Percentiles rank a stretch among this genome's conserved stretches.
phyloP scores from a whole-genome alignment of 2,329 filamentous ascomycete species.

The Pezicula radicicola region DNA sequence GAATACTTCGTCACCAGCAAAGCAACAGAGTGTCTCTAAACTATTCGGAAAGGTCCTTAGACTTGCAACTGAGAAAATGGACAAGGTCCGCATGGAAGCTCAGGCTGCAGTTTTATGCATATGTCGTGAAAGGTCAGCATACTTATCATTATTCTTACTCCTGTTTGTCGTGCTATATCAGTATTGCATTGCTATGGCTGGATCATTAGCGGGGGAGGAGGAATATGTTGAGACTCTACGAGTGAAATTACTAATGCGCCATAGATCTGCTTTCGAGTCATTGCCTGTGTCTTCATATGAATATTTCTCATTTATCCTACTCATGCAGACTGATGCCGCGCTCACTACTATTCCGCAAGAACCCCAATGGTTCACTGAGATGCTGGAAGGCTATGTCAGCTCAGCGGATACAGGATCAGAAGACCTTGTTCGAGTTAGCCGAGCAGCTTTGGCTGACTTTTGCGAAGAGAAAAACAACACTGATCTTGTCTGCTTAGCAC shows the following conservation, averaged over 20 bases:
- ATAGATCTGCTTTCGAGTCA: slow-evolving; percentile 1
- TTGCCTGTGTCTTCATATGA: slow-evolving; percentile 8
- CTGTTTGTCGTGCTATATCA: background rate
- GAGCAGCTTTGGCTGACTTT: slow-evolving; percentile 59
- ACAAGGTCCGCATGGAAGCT: slow-evolving; percentile 73
- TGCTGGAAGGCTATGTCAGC: slow-evolving; percentile 67
- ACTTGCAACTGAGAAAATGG: slow-evolving; percentile 83
- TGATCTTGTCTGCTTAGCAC: slow-evolving; percentile 43
- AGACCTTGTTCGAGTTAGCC: slow-evolving; percentile 66
- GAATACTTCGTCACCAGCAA: slow-evolving; percentile 1
- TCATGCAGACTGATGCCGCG: slow-evolving; percentile 14
- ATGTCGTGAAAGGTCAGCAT: slow-evolving; percentile 38
- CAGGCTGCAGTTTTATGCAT: slow-evolving; percentile 49
- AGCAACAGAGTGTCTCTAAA: slow-evolving; percentile 2
- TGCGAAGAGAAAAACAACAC: slow-evolving; percentile 32
- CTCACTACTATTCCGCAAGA: slow-evolving; percentile 24
- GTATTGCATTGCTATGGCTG: no score
- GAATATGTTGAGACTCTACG: no score
- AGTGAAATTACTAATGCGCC: background rate
- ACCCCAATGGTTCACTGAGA: slow-evolving; percentile 42
- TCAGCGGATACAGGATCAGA: slow-evolving; percentile 79
- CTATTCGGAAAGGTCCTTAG: slow-evolving; percentile 44
- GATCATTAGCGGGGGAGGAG: no score
- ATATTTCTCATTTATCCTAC: slow-evolving; percentile 19
- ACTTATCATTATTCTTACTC: background rate